Evolutionary conservation across 2,329 filamentous ascomycete genomes (phyloP).

Genomic region (Sarocladium oryzae): DNA sequence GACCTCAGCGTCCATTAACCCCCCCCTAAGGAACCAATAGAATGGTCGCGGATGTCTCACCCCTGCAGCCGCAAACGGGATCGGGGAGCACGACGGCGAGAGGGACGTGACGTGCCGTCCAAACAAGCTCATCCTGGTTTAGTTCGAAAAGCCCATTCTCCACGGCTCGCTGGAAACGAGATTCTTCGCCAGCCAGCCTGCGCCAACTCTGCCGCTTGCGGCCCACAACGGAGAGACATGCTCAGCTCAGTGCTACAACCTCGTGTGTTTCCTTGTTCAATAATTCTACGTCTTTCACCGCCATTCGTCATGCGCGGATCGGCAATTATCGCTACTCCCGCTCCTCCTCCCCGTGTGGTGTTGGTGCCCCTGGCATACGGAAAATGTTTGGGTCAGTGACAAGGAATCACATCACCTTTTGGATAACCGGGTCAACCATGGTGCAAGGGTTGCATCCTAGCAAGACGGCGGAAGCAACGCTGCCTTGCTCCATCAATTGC

Average conservation of each 20-base stretch:
- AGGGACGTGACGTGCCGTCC: slow-evolving; percentile 5
- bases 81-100: slow-evolving; percentile 7
- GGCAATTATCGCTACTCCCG: neutral
- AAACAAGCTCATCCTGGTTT: slow-evolving; percentile 1
- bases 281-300: neutral
- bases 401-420: neutral
- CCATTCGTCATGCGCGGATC: slow-evolving; percentile 1
- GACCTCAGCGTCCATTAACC: neutral
- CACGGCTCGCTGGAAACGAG: neutral
- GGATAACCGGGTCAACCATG: neutral
- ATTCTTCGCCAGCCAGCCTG: neutral
- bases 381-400: neutral
- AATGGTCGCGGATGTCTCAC: slow-evolving; percentile 8
- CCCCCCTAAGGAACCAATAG: slow-evolving; percentile 8
- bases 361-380: neutral
- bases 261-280: neutral
- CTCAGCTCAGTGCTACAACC: slow-evolving; percentile 3
- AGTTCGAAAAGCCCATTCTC: neutral
- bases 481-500: neutral
- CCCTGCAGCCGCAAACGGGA: slow-evolving; percentile 8
- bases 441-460: neutral
- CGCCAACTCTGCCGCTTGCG: neutral
- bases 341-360: neutral
- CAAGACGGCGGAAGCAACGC: neutral
- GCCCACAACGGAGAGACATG: slow-evolving; percentile 7